Conservation (phyloP, 2,329 filamentous ascomycete genomes). For the Leptographium procerum region DNA sequence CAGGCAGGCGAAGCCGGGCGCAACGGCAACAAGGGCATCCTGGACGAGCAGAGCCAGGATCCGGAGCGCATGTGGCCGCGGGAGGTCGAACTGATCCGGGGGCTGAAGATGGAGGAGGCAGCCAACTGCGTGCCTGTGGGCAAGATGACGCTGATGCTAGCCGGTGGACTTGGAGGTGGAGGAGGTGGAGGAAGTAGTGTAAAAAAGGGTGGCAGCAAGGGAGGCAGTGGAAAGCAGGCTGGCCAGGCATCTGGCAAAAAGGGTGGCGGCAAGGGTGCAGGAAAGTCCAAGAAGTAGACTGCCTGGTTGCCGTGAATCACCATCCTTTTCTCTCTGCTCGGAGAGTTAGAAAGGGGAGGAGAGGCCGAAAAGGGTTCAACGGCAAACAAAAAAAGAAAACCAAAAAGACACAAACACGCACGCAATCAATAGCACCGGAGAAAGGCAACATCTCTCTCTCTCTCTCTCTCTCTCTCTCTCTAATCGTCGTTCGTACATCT, state of each 20-base stretch:
- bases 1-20: slow-evolving; percentile 38
- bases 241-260: background rate
- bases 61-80: slow-evolving; percentile 71
- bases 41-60: slow-evolving; percentile 50
- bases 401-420: no score
- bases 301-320: no score
- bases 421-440: no score
- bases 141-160: slow-evolving; percentile 69
- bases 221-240: background rate
- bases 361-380: no score
- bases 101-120: slow-evolving; percentile 70
- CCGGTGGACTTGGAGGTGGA: slow-evolving; percentile 34
- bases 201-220: slow-evolving; percentile 24
- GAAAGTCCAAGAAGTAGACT: background rate
- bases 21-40: slow-evolving; percentile 31
- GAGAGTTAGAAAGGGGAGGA: no score
- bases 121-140: slow-evolving; percentile 71
- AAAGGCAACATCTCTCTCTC: background rate
- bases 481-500: no score
- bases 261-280: background rate
- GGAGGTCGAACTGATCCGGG: slow-evolving; percentile 76
- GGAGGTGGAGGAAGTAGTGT: slow-evolving; percentile 25
- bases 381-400: background rate
- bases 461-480: background rate
- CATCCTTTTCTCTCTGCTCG: no score